Percentiles rank a stretch among this genome's conserved stretches.
Evolutionary conservation across 2,329 filamentous ascomycete species (phyloP).

Genomic region (Dactylella cylindrospora): DNA sequence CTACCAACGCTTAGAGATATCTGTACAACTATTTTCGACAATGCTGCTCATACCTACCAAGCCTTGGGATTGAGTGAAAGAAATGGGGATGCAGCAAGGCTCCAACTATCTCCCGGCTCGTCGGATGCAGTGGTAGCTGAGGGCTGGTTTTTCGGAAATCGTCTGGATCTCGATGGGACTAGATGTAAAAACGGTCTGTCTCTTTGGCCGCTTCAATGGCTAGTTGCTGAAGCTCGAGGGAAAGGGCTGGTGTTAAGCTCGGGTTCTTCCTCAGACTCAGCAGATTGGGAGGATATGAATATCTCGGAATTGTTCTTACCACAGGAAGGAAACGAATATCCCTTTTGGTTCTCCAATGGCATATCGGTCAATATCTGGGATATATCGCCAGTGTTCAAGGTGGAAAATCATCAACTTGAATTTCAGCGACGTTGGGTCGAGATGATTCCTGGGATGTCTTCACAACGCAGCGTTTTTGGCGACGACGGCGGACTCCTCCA

Average conservation of each 20-base stretch:
- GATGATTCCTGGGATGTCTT: not conserved
- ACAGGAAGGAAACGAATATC: conserved; percentile 5
- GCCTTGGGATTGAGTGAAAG: conserved; percentile 14
- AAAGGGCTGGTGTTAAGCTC: conserved; percentile 11
- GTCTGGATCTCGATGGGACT: conserved; percentile 14
- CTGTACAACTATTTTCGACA: conserved; percentile 2
- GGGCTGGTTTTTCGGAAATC: conserved; percentile 21
- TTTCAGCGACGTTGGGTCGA: conserved; percentile 8
- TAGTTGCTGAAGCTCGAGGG: not conserved
- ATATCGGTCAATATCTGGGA: conserved; percentile 15
- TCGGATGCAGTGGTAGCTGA: conserved; percentile 1
- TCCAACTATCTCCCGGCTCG: not conserved
- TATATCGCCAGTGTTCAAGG: not conserved
- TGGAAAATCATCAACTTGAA: not conserved
- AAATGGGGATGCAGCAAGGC: not conserved
- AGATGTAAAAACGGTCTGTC: conserved; percentile 9
- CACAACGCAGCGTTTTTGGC: conserved; percentile 6
- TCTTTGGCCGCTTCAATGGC: conserved; percentile 25
- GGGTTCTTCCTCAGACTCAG: not conserved
- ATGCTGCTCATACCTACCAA: conserved; percentile 3
- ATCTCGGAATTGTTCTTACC: not conserved
- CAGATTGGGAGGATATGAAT: not conserved
- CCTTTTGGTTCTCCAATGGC: conserved; percentile 10
- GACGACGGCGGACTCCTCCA: not conserved
- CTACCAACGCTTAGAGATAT: not conserved